Evolutionary conservation across 495 filamentous ascomycete species (phyloP), one percentile per base, ranked within the genome.

Genomic region (Aspergillus cavernicola): DNA sequence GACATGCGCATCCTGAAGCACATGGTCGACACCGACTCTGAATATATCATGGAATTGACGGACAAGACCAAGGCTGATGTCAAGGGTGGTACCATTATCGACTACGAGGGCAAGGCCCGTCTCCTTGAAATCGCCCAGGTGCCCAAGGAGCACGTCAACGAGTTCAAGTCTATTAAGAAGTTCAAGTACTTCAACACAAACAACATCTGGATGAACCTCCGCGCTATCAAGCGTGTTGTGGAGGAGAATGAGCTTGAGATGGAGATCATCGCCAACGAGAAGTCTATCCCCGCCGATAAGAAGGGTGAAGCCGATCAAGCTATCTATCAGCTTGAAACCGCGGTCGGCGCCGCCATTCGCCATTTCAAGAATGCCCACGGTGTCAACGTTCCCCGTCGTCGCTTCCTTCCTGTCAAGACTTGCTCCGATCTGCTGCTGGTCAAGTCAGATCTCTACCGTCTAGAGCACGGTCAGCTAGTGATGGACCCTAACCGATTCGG

Each of bases 181-280:
- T 99, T 99, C 86, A 97, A 96, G 81, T 99, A 99, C 85, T 99
- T 99, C 86, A 99, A 99, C 84, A 99, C 93, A 74, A 99, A 99
- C 87, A 99, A 99, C 83, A 96, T 99, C 77, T 99, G 93, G 93
- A 87, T 99, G 81, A 97, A 93, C 79, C 82, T 96, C 62, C 85
- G 89, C 66, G 93, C 93, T 57, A 87, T 99, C 79, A 97, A 97
- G 87, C 90, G 95, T 53, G 90, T 99, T 41, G 95, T 99, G 2
- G 92, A 99, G 80, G 88, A 95, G 77, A 89, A 95, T 73, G 92
- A 97, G 77, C 85, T 99, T 38, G 90, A 92, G 80, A 93, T 99
- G 86, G 93, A 99, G 78, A 99, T 99, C 72, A 99, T 99, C 65
- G 90, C 95, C 67, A 99, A 99, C 78, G 89, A 86, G 72, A 99